These are phyloP conservation scores for Glycine tomentella DNA, from an alignment of 306 rosid genomes.

Conservation along the genomic window DNA sequence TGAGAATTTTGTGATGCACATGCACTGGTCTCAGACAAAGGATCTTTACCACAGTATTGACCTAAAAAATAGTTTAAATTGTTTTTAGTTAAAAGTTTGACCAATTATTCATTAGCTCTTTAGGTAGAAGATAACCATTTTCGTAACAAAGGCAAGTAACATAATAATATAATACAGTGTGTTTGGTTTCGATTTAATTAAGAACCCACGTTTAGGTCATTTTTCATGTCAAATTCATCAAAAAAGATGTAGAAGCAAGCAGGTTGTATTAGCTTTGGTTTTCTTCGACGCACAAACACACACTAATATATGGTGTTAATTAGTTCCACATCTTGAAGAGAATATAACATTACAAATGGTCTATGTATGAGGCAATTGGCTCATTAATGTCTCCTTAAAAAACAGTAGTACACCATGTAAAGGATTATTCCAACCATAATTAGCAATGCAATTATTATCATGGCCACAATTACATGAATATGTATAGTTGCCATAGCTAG, in stretches of 20 bases:
- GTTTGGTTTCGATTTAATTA: no score
- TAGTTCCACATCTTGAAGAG: neutral
- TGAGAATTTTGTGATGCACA: constrained; percentile 7
- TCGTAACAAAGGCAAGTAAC: neutral
- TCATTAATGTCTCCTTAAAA: neutral
- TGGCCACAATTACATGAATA: neutral
- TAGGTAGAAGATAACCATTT: neutral
- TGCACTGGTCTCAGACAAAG: neutral
- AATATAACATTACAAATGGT: neutral
- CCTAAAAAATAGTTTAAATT: neutral
- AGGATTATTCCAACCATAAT: neutral
- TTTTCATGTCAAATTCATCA: no score
- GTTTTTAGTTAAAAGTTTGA: constrained; percentile 8
- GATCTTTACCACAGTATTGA: neutral
- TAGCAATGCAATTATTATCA: constrained; percentile 2
- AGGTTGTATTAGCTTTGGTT: no score
- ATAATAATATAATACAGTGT: neutral
- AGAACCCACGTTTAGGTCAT: no score
- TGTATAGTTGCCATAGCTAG: neutral
- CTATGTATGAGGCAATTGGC: neutral
- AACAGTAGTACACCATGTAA: neutral
- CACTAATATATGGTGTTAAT: no score
- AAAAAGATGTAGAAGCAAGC: no score
- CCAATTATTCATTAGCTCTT: neutral
- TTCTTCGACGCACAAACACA: no score